phyloP scores from a whole-genome alignment of 2,329 filamentous ascomycete genomes.

The Esteya vermicola region DNA sequence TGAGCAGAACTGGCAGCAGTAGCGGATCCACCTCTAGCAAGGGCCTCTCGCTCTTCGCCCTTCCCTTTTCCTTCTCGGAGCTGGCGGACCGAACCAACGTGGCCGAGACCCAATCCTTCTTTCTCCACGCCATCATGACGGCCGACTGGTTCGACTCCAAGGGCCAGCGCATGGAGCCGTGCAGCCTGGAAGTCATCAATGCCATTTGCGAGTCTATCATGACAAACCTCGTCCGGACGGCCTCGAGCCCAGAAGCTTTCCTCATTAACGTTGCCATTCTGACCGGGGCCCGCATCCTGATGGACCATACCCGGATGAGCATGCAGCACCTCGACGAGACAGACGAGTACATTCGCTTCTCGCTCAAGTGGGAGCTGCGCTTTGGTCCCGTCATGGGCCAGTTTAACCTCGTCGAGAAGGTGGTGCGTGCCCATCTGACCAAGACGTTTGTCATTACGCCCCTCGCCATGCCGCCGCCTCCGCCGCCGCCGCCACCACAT shows the following conservation, averaged over 20 bases:
- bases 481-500: no score
- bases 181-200: slow-evolving; percentile 35
- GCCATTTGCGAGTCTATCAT: slow-evolving; percentile 40
- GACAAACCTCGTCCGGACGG: slow-evolving; percentile 31
- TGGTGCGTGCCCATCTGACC: slow-evolving; percentile 27
- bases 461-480: no score
- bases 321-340: slow-evolving; percentile 29
- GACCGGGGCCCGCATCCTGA: slow-evolving; percentile 36
- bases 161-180: slow-evolving; percentile 26
- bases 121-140: slow-evolving; percentile 33
- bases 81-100: slow-evolving; percentile 35
- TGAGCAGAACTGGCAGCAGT: no score
- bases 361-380: slow-evolving; percentile 39
- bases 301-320: slow-evolving; percentile 24
- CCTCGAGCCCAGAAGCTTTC: slow-evolving; percentile 38
- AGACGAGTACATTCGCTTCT: slow-evolving; percentile 29
- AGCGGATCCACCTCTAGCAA: no score
- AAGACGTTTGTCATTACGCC: no score
- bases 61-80: not conserved
- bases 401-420: slow-evolving; percentile 37
- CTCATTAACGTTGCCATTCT: slow-evolving; percentile 45
- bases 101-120: slow-evolving; percentile 39
- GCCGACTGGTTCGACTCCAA: slow-evolving; percentile 36
- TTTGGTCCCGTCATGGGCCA: slow-evolving; percentile 37
- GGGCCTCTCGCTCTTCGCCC: not conserved